phyloP scores from a whole-genome alignment of 345 rosid genomes.

The Dipteronia dyeriana region DNA sequence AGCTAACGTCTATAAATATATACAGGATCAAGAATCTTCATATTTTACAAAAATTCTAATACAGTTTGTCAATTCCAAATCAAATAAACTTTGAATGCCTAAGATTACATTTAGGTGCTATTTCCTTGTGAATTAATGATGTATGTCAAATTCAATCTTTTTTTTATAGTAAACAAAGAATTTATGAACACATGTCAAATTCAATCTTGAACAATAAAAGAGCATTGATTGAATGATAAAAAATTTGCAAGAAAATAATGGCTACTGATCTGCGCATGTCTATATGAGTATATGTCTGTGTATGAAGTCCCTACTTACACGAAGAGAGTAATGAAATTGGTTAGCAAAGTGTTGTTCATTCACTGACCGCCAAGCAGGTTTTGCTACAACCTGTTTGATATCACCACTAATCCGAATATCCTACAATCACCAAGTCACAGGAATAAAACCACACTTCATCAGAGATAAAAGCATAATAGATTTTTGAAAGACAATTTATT shows the following conservation, averaged over 20 bases:
- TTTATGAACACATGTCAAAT: too few species aligned
- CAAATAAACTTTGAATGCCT: neutral
- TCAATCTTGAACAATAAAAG: neutral
- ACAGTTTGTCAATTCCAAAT: neutral
- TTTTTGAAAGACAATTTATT: slow-evolving; percentile 17
- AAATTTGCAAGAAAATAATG: neutral
- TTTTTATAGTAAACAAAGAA: too few species aligned
- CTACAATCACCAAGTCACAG: slow-evolving; percentile 36
- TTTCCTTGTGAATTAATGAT: neutral
- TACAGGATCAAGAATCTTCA: neutral
- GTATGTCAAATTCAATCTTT: neutral
- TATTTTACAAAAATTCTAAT: neutral
- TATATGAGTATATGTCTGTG: neutral
- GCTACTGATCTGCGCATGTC: neutral
- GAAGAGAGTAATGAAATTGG: slow-evolving; percentile 67
- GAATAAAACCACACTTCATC: slow-evolving; percentile 11
- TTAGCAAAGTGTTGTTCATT: slow-evolving; percentile 77
- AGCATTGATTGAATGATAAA: neutral
- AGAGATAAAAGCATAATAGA: slow-evolving; percentile 15
- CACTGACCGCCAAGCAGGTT: slow-evolving; percentile 42
- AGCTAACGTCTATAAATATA: neutral
- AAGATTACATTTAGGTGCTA: neutral
- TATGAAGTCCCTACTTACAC: slow-evolving; percentile 48
- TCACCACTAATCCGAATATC: slow-evolving; percentile 81
- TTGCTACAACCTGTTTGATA: slow-evolving; percentile 37